Percentiles rank a stretch among this genome's conserved stretches.
Conservation (phyloP, 2,329 filamentous ascomycete species). For the Aureobasidium sp. region DNA sequence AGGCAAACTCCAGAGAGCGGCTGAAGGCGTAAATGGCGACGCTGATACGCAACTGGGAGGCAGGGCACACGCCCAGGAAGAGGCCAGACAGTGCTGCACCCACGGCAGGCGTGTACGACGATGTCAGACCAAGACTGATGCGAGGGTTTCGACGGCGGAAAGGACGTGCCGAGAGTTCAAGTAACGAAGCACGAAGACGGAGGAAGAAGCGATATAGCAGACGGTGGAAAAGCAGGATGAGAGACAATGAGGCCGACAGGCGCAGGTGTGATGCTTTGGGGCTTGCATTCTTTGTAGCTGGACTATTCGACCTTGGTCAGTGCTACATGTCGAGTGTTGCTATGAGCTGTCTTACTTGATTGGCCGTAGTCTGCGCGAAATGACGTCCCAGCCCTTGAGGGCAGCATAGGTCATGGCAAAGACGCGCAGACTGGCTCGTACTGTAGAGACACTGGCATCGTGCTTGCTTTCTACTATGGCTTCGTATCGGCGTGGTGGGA, state of each 20-base stretch:
- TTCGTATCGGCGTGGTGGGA: slow-evolving; percentile 45
- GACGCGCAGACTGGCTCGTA: slow-evolving; percentile 40
- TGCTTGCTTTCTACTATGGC: slow-evolving; percentile 42
- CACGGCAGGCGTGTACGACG: slow-evolving; percentile 76
- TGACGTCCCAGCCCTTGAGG: slow-evolving; percentile 41
- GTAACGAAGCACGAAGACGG: slow-evolving; percentile 68
- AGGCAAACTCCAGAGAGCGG: slow-evolving; percentile 75
- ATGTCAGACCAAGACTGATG: slow-evolving; percentile 68
- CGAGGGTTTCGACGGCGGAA: slow-evolving; percentile 79
- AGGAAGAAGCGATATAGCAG: slow-evolving; percentile 85
- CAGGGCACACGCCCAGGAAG: slow-evolving; percentile 69
- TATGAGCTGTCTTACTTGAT: background rate
- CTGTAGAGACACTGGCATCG: slow-evolving; percentile 31
- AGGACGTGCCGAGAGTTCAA: slow-evolving; percentile 66
- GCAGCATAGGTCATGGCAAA: slow-evolving; percentile 37
- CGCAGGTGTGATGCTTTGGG: slow-evolving; percentile 54
- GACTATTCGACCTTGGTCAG: background rate
- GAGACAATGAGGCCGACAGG: slow-evolving; percentile 73
- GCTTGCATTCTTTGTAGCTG: background rate
- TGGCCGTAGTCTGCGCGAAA: slow-evolving; percentile 29
- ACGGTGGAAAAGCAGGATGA: slow-evolving; percentile 81
- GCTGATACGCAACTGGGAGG: slow-evolving; percentile 65
- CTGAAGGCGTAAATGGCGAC: slow-evolving; percentile 77
- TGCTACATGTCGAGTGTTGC: background rate
- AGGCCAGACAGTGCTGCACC: slow-evolving; percentile 83